Percentiles rank a stretch among this genome's conserved stretches.
phyloP scores from a whole-genome alignment of 495 filamentous ascomycete species.

The Hypoxylon crocopeplum region DNA sequence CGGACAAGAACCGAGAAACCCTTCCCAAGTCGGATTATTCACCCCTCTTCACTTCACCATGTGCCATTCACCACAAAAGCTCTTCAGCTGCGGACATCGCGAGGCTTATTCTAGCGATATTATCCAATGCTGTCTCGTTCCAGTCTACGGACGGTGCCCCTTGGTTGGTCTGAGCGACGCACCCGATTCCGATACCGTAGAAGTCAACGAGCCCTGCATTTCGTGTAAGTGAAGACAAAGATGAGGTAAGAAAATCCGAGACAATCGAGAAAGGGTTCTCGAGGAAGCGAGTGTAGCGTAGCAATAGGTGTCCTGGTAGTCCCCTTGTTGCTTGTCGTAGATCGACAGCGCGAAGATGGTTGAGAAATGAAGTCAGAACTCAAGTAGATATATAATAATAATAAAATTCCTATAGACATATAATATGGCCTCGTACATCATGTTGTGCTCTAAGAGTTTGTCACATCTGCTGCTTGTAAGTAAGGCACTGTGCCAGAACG shows the following conservation, averaged over 20 bases:
- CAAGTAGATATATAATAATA: too few species aligned
- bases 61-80: conserved; percentile 22
- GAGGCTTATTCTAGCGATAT: conserved; percentile 18
- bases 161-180: conserved; percentile 13
- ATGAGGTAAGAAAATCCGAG: not conserved
- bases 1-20: not conserved
- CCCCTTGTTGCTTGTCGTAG: conserved; percentile 10
- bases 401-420: too few species aligned
- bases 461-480: too few species aligned
- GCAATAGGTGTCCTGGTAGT: conserved; percentile 3
- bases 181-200: conserved; percentile 5
- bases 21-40: not conserved
- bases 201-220: not conserved
- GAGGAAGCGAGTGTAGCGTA: conserved; percentile 15
- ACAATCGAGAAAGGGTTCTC: not conserved
- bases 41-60: conserved; percentile 11
- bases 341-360: conserved; percentile 10
- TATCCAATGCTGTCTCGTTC: conserved; percentile 15
- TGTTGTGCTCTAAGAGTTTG: too few species aligned
- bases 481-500: too few species aligned
- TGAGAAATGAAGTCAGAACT: too few species aligned
- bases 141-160: conserved; percentile 23
- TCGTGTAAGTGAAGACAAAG: conserved; percentile 1
- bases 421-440: too few species aligned
- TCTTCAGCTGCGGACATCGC: conserved; percentile 18